Conservation (phyloP, 805 yeast genomes). For the Kodamaea fukazawae region DNA sequence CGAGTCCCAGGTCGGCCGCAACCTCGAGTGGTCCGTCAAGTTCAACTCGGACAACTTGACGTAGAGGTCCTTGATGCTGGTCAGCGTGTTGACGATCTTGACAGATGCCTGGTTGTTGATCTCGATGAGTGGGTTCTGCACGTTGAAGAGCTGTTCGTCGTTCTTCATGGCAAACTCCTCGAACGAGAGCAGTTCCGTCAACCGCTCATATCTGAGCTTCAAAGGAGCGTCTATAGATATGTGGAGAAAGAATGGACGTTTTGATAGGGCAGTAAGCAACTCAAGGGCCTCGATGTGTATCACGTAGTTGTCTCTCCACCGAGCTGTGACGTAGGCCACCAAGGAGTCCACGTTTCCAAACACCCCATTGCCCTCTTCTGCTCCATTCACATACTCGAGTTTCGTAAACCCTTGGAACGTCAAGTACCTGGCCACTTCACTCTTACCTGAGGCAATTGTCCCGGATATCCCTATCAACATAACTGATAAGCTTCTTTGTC, state of each 20-base stretch:
- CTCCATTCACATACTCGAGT: constrained; percentile 1
- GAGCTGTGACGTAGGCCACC: constrained; percentile 57
- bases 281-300: constrained; percentile 46
- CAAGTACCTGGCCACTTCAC: constrained; percentile 59
- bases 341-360: constrained; percentile 46
- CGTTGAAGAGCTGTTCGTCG: constrained; percentile 41
- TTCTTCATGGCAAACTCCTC: constrained; percentile 37
- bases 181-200: constrained; percentile 15
- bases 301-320: constrained; percentile 66
- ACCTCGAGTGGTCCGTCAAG: constrained; percentile 41
- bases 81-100: constrained; percentile 39
- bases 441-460: constrained; percentile 62
- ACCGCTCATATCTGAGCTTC: constrained; percentile 42
- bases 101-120: constrained; percentile 56
- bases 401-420: constrained; percentile 50
- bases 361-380: constrained; percentile 11
- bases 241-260: constrained; percentile 83
- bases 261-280: constrained; percentile 47
- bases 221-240: constrained; percentile 74
- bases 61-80: constrained; percentile 33
- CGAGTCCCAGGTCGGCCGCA: constrained; percentile 94
- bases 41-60: constrained; percentile 40
- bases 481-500: no score
- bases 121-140: constrained; percentile 51
- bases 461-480: constrained; percentile 82